Evolutionary conservation across 768 basidiomycete species (phyloP), one percentile per base, ranked within the genome.

Genomic region (Lactifluus volemus): DNA sequence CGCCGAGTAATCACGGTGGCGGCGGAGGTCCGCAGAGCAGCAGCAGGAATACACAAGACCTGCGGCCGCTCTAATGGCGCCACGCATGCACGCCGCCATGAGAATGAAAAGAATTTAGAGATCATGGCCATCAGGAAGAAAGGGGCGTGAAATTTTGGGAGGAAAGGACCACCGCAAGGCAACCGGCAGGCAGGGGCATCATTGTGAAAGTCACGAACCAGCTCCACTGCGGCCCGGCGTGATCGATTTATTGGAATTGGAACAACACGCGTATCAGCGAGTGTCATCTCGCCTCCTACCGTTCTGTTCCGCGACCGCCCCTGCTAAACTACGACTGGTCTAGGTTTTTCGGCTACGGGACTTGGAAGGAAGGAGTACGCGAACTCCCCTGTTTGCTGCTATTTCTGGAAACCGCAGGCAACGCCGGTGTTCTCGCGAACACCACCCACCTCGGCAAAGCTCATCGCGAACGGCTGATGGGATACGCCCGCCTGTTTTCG

Each of bases 161-260:
- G 38, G 25, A 19, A 49, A n/a, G 15, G 4, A 21, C 29, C 11
- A 58, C 56, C 61, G 61, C 56, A 52, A 63, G 61, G 61, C 57
- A 58, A 25, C 56, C 8, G 56, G 17, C 25, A 62, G 49, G 61
- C 55, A 34, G 4, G 25, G 9, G 5, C 36, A 25, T 19, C 25
- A 36, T 25, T 19, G 21, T 30, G 50, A 52, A 39, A 9, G 19
- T 51, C 38, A 39, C 50, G 45, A 50, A 36, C 19, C 38, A 25
- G 54, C 29, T 25, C 49, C 45, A 4, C 55, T 10, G 4, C 61
- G 61, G 61, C 29, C 61, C 61, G 61, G 48, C 29, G n/a, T 12
- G 1, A 42, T 12, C 14, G 6, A 49, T 47, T 21, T 15, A 1
- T 12, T 17, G 39, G 25, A 25, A 25, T 5, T 17, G 2, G 7